phyloP scores from a whole-genome alignment of 352 stramenopile genomes.

The Phytopythium ostracodes region DNA sequence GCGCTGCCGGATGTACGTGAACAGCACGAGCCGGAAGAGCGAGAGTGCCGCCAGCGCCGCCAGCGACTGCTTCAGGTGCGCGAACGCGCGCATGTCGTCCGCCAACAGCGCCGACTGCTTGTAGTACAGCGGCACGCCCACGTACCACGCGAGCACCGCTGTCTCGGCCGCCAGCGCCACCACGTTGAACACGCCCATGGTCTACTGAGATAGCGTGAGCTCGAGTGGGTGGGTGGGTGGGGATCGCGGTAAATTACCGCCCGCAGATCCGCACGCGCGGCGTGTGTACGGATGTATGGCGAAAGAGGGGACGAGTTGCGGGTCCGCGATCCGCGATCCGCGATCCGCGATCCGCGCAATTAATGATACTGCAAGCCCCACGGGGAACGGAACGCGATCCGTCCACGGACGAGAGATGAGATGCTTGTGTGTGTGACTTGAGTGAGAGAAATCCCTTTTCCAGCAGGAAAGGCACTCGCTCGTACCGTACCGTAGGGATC shows the following conservation, averaged over 20 bases:
- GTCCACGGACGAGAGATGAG: too few species aligned
- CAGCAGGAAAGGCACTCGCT: too few species aligned
- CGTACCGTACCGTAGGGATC: too few species aligned
- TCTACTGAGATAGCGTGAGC: background rate
- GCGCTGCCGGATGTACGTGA: constrained; percentile 60
- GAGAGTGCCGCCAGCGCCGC: constrained; percentile 48
- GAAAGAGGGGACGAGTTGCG: too few species aligned
- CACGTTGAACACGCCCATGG: constrained; percentile 70
- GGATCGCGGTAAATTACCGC: background rate
- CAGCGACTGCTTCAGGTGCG: constrained; percentile 68
- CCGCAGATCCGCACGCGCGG: background rate
- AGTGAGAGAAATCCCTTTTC: too few species aligned
- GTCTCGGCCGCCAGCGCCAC: constrained; percentile 50
- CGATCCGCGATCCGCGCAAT: too few species aligned
- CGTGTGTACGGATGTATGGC: too few species aligned
- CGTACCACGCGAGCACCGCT: constrained; percentile 58
- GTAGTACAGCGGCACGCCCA: constrained; percentile 31
- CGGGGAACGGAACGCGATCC: too few species aligned
- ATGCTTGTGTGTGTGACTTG: too few species aligned
- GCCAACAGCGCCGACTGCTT: constrained; percentile 24
- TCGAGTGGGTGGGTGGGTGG: too few species aligned
- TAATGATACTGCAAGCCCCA: too few species aligned
- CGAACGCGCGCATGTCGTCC: constrained; percentile 28
- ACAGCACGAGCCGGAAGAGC: constrained; percentile 46
- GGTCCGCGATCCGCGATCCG: too few species aligned